Base-by-base conservation (phyloP, 2,329 filamentous ascomycete species). In the Blastomyces silverae region DNA sequence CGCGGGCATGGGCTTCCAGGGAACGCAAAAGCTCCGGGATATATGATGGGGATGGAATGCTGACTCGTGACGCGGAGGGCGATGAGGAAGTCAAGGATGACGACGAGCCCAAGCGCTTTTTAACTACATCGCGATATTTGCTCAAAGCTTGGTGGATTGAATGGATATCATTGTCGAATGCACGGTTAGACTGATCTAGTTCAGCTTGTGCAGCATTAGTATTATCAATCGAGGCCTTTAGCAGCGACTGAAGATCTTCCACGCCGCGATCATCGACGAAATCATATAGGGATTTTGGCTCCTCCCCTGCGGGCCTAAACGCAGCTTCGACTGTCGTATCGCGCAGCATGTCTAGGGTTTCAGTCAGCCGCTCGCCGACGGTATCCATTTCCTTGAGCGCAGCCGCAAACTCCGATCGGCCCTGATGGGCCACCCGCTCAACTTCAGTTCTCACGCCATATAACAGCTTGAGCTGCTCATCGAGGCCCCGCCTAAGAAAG, bases 101-200 rank as follows among this genome's bases (percentile, higher is more conserved):
- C 4, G 66, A 67, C 15, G 64, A 67, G 13, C 61, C 50, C 31
- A 64, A 59, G 56, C 42, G 34, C 10, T 34, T 57, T 63, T 78
- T 77, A n/a, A 74, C 73, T 70, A 73, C 71, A 17, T 73, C 70
- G 37, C 74, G 73, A 65, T 77, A 77, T 64, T 74, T 78, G 20
- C 78, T 73, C 59, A 89, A 78, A 10, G 82, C 81, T 67, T 85
- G 83, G 67, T 84, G 86, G 58, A 93, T 84, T 10, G 81, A 79
- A 60, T 85, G 82, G 55, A 96, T 82, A 66, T 93, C 89, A 65
- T 84, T 84, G 66, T 94, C 89, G 71, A 95, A 95, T 0, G 85
- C 87, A 60, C 81, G 76, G 64, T 85, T 83, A 42, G 82, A 84
- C 4, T 71, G 69, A 56, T 79, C 79, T 37, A 87, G 77, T 37